These are phyloP conservation scores for Magnusiomyces paraingens DNA, from an alignment of 1,139 yeast species.

Conservation along the genomic window DNA sequence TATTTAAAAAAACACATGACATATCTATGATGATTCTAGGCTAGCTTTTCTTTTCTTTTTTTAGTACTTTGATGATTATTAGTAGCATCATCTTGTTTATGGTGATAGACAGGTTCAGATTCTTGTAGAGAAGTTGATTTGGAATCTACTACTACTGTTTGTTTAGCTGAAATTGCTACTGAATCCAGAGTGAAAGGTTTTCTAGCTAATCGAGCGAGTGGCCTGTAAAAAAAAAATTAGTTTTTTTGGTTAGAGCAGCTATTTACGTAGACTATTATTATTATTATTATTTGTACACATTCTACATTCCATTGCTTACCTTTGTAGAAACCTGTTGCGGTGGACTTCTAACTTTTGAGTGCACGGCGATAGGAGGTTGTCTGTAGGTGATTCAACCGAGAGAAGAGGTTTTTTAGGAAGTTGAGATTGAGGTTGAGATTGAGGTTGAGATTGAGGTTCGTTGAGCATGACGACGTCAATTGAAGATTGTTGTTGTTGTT, in stretches of 20 bases:
- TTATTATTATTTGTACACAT: not conserved
- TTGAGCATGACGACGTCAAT: not conserved
- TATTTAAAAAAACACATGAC: not conserved
- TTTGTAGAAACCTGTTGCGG: conserved; percentile 37
- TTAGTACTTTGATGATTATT: too few species aligned
- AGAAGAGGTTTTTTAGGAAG: too few species aligned
- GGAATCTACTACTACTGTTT: too few species aligned
- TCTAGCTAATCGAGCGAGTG: too few species aligned
- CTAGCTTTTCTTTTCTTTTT: not conserved
- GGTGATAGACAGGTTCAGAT: not conserved
- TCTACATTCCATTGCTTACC: too few species aligned
- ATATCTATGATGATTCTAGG: not conserved
- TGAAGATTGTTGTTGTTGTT: not conserved
- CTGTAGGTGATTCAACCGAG: conserved; percentile 50
- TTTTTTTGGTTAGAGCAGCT: not conserved
- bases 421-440: not conserved
- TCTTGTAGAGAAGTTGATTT: too few species aligned
- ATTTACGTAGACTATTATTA: not conserved
- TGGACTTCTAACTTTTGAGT: conserved; percentile 48
- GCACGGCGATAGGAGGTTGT: conserved; percentile 51
- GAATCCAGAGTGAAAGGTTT: too few species aligned
- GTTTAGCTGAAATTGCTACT: too few species aligned
- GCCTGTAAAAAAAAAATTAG: too few species aligned
- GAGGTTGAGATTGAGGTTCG: not conserved
- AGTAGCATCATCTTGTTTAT: not conserved